Conservation (phyloP, 805 yeast genomes). For the Lipomyces oligophaga region DNA sequence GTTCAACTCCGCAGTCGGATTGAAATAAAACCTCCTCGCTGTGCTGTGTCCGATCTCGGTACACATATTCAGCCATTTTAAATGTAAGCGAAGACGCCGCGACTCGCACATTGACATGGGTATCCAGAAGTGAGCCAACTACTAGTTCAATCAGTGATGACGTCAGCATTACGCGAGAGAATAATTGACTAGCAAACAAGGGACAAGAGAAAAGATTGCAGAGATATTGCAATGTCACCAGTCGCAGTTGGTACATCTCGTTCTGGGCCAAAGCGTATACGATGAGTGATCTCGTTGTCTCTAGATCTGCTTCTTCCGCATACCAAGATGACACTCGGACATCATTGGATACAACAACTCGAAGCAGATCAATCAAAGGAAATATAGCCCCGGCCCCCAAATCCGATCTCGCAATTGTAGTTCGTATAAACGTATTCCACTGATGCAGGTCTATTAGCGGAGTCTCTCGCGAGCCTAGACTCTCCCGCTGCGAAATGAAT, state of each 20-base stretch:
- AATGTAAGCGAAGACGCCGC: constrained; percentile 30
- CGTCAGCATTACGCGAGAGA: constrained; percentile 12
- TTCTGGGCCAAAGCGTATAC: constrained; percentile 8
- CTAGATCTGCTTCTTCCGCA: constrained; percentile 25
- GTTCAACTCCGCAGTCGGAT: constrained; percentile 16
- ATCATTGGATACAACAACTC: constrained; percentile 31
- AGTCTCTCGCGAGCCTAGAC: constrained; percentile 19
- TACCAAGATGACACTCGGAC: constrained; percentile 30
- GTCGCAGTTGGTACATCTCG: constrained; percentile 22
- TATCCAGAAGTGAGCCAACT: constrained; percentile 19
- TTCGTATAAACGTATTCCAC: constrained; percentile 17
- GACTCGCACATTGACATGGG: constrained; percentile 24
- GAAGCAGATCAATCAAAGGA: constrained; percentile 29
- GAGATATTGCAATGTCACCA: constrained; percentile 29
- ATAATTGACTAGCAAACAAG: constrained; percentile 18
- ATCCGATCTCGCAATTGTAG: background rate
- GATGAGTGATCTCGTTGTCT: constrained; percentile 16
- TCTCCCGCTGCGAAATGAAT: constrained; percentile 18
- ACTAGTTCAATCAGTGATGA: constrained; percentile 12
- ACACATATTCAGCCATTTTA: constrained; percentile 23
- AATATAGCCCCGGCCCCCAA: constrained; percentile 14
- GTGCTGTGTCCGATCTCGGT: constrained; percentile 7
- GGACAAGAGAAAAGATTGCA: constrained; percentile 26
- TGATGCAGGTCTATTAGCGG: constrained; percentile 20
- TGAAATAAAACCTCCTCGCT: constrained; percentile 16